These are phyloP conservation scores for Cystofilobasidium capitatum DNA, from an alignment of 768 basidiomycete species.

Conservation along the genomic window DNA sequence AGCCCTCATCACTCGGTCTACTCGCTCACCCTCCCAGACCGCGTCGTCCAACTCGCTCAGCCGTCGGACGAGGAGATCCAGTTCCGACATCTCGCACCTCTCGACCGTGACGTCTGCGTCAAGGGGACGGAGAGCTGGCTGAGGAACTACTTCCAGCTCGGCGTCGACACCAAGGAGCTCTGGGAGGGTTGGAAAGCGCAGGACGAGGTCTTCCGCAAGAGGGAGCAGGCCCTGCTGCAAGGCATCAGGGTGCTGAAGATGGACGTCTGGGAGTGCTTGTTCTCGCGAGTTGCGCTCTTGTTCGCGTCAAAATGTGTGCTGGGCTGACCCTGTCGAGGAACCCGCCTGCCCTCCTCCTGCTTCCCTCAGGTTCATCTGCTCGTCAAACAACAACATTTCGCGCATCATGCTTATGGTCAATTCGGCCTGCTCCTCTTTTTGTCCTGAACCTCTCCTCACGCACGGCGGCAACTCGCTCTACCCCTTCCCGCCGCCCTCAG, in stretches of 20 bases:
- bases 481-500: slow-evolving; percentile 73
- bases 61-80: slow-evolving; percentile 29
- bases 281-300: slow-evolving; percentile 57
- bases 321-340: neutral
- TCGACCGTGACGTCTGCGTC: neutral
- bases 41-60: slow-evolving; percentile 38
- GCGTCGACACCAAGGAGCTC: slow-evolving; percentile 57
- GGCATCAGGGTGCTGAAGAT: slow-evolving; percentile 83
- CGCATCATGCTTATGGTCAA: slow-evolving; percentile 93
- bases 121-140: slow-evolving; percentile 49
- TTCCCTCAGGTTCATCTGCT: slow-evolving; percentile 76
- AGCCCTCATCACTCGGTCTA: slow-evolving; percentile 30
- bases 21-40: slow-evolving; percentile 35
- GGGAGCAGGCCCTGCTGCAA: slow-evolving; percentile 50
- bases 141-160: slow-evolving; percentile 78
- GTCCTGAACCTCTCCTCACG: slow-evolving; percentile 38
- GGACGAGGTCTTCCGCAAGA: slow-evolving; percentile 63
- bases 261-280: slow-evolving; percentile 89
- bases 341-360: neutral
- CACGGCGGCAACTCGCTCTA: slow-evolving; percentile 46
- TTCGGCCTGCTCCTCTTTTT: slow-evolving; percentile 59
- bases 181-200: slow-evolving; percentile 65
- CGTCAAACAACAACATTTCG: slow-evolving; percentile 89
- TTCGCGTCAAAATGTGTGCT: neutral
- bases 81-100: slow-evolving; percentile 33